These are phyloP conservation scores for Chlorophyllum brunneum DNA, from an alignment of 768 basidiomycete genomes.

Conservation along the genomic window DNA sequence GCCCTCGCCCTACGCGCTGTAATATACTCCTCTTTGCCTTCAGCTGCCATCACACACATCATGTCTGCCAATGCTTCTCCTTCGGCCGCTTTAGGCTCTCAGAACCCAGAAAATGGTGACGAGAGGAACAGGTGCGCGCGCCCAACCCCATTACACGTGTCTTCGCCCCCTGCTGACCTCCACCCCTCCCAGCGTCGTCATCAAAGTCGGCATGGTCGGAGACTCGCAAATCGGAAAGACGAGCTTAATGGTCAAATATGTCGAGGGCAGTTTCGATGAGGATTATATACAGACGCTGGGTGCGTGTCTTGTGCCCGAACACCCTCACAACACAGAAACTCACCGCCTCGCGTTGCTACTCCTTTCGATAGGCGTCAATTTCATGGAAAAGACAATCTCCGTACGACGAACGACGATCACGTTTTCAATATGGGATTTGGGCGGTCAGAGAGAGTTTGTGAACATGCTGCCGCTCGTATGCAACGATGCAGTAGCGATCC, in stretches of 20 bases:
- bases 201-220: constrained; percentile 99
- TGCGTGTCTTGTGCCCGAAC: constrained; percentile 29
- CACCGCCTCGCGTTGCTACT: background rate
- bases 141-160: constrained; percentile 4
- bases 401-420: constrained; percentile 98
- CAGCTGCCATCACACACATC: constrained; percentile 20
- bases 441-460: constrained; percentile 97
- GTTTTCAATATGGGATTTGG: constrained; percentile 99
- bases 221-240: constrained; percentile 99
- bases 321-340: constrained; percentile 14
- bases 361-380: constrained; percentile 77
- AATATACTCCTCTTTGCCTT: constrained; percentile 12
- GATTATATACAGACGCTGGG: constrained; percentile 99
- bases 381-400: constrained; percentile 99
- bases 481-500: constrained; percentile 98
- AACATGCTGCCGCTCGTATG: constrained; percentile 98
- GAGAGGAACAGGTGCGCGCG: constrained; percentile 64
- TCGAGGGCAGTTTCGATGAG: constrained; percentile 97
- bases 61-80: constrained; percentile 51
- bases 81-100: constrained; percentile 46
- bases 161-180: background rate
- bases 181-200: constrained; percentile 64
- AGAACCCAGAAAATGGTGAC: constrained; percentile 59
- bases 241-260: constrained; percentile 99
- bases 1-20: too few species aligned